Evolutionary conservation across 179 eudicot species (phyloP).

Genomic region (Pouteria campechiana): DNA sequence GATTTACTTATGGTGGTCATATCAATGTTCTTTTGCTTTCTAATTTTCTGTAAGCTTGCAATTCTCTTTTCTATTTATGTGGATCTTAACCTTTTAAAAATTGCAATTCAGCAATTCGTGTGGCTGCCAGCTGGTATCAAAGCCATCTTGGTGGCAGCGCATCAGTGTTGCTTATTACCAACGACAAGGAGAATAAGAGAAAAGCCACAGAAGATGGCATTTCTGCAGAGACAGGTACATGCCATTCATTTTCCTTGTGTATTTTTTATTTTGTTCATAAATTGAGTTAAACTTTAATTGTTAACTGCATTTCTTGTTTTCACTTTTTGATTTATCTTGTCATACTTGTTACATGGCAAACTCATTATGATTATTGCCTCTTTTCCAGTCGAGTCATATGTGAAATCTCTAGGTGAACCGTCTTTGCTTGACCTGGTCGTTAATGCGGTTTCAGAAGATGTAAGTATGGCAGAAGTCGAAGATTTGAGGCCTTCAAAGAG

Average conservation of each 20-base stretch:
- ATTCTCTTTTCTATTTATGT: background rate
- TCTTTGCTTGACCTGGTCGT: slow-evolving; percentile 88
- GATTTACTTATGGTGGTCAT: too few relatives aligned
- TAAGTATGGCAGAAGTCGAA: slow-evolving; percentile 65
- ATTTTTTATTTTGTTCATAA: background rate
- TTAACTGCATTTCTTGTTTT: slow-evolving; percentile 1
- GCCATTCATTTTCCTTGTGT: background rate
- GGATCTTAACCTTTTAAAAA: too few relatives aligned
- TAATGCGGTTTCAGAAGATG: slow-evolving; percentile 60
- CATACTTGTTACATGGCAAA: background rate
- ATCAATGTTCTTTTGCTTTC: too few relatives aligned
- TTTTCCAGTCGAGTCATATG: slow-evolving; percentile 87
- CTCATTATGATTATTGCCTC: background rate
- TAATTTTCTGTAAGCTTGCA: background rate
- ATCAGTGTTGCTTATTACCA: slow-evolving; percentile 65
- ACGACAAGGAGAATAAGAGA: slow-evolving; percentile 82
- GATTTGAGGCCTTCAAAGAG: slow-evolving; percentile 89
- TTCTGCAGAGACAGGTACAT: slow-evolving; percentile 75
- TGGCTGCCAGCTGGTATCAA: slow-evolving; percentile 91
- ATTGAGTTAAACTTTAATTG: too few relatives aligned
- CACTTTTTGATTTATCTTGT: too few relatives aligned
- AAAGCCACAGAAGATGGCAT: slow-evolving; percentile 90
- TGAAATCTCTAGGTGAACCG: slow-evolving; percentile 77
- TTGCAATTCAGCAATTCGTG: slow-evolving; percentile 73
- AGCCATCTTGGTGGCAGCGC: slow-evolving; percentile 60